Evolutionary conservation across 208 protist genomes (phyloP).

Genomic region (Acanthamoeba triangularis): DNA sequence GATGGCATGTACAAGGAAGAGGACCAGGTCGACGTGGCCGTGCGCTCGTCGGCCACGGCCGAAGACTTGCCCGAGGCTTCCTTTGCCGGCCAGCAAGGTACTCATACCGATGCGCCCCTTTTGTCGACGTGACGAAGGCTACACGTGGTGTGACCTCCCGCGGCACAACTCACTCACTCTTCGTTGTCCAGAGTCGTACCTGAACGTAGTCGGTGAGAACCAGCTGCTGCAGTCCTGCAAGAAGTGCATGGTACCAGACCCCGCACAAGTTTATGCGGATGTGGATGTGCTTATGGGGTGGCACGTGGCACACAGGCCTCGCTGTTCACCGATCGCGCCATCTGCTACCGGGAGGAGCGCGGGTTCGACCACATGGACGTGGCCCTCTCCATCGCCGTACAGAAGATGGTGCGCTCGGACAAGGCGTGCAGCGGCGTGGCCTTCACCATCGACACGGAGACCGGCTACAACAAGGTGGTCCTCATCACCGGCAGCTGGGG

Average conservation of each 20-base stretch:
- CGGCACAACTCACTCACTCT: too few species aligned
- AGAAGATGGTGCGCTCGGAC: slow-evolving; percentile 81
- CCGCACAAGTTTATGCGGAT: too few species aligned
- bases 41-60: slow-evolving; percentile 85
- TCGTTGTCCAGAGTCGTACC: slow-evolving; percentile 77
- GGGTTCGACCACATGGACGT: slow-evolving; percentile 82
- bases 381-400: slow-evolving; percentile 77
- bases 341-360: slow-evolving; percentile 80
- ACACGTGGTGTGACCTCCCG: too few species aligned
- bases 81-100: slow-evolving; percentile 85
- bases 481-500: slow-evolving; percentile 82
- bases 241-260: slow-evolving; percentile 79
- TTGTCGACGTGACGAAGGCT: too few species aligned
- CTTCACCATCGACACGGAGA: slow-evolving; percentile 86
- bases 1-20: slow-evolving; percentile 56
- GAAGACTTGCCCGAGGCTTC: slow-evolving; percentile 84
- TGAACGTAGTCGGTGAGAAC: slow-evolving; percentile 80
- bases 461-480: slow-evolving; percentile 78
- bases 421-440: slow-evolving; percentile 81
- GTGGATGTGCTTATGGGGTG: too few species aligned
- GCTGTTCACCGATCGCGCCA: slow-evolving; percentile 84
- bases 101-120: too few species aligned
- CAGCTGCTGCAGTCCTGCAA: slow-evolving; percentile 77
- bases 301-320: too few species aligned
- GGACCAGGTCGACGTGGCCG: slow-evolving; percentile 77